Conservation (phyloP, 2,329 filamentous ascomycete genomes). For the Cytospora schulzeri region DNA sequence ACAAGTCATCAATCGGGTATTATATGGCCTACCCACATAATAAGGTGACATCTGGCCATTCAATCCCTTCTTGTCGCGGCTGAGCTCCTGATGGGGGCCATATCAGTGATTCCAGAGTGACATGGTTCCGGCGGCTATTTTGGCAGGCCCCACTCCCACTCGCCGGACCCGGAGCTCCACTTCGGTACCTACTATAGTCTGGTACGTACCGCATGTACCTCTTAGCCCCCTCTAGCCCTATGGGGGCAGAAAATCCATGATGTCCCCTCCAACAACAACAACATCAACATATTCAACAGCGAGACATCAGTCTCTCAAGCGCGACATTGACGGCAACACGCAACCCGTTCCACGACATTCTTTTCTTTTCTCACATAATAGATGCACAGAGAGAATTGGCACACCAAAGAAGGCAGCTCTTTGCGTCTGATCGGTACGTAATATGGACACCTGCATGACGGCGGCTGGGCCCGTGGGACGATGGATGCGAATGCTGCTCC, state of each 20-base stretch:
- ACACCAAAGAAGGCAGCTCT: background rate
- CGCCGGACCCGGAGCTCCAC: background rate
- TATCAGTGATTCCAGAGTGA: background rate
- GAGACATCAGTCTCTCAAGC: background rate
- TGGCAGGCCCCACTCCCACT: background rate
- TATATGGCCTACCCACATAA: background rate
- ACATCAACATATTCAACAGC: background rate
- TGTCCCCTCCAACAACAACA: background rate
- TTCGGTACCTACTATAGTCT: background rate
- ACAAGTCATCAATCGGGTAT: background rate
- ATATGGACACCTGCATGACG: constrained; percentile 4
- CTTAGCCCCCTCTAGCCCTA: constrained; percentile 13
- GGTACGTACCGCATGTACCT: background rate
- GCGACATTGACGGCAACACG: background rate
- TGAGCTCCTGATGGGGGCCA: background rate
- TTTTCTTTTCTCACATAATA: background rate
- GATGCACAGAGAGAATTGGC: background rate
- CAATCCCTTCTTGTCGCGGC: background rate
- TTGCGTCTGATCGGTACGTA: background rate
- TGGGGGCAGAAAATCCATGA: constrained; percentile 9
- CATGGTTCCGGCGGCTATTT: constrained; percentile 5
- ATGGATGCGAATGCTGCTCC: background rate
- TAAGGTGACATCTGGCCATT: background rate
- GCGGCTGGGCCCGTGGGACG: constrained; percentile 13
- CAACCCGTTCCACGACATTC: background rate